Evolutionary conservation across 2,329 filamentous ascomycete species (phyloP), one percentile per base, ranked within the genome.

Genomic region (Fusarium albosuccineum): DNA sequence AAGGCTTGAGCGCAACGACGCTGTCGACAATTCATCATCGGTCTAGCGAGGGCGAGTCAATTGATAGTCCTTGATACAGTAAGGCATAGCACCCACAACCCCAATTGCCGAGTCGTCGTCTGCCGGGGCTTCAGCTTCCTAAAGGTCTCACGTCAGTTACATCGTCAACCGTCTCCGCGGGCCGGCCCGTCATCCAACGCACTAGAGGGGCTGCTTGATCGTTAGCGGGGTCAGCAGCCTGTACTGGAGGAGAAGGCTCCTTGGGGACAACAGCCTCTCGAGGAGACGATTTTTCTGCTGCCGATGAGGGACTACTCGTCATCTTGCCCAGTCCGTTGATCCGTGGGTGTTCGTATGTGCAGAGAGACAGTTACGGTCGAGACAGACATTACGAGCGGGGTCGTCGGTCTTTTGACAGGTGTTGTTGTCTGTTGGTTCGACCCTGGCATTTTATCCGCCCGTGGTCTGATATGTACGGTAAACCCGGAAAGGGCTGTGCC

Each of bases 11-110:
- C 62, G 66, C 9, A 68, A 34, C 1, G 67, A 69, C 0, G 56
- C 53, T 3, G 67, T 68, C 4, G 67, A 68, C 10, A 68, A 10
- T 2, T 69, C 57, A 8, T 69, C 65, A 2, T 68, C 62, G 1
- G 52, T 62, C 62, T 42, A 1, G 10, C 6, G 14, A 0, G 3
- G 10, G 14, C 33, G 9, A 11, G 14, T 26, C 5, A 22, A 11
- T 42, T n/a, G 11, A 45, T 4, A 17, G 26, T 11, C 1, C 5
- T 7, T 9, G 22, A 7, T 9, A 5, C n/a, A 16, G 16, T 29
- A 2, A 0, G 1, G 3, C 6, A 4, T 0, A 2, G 3, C 5
- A 52, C 62, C 44, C 8, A 66, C 64, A 3, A 60, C 64, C 2
- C 54, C 58, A 9, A 66, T 44, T 1, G 62, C 64, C 0, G 64